Conservation (phyloP, 345 rosid species). For the Orychophragmus violaceus region DNA sequence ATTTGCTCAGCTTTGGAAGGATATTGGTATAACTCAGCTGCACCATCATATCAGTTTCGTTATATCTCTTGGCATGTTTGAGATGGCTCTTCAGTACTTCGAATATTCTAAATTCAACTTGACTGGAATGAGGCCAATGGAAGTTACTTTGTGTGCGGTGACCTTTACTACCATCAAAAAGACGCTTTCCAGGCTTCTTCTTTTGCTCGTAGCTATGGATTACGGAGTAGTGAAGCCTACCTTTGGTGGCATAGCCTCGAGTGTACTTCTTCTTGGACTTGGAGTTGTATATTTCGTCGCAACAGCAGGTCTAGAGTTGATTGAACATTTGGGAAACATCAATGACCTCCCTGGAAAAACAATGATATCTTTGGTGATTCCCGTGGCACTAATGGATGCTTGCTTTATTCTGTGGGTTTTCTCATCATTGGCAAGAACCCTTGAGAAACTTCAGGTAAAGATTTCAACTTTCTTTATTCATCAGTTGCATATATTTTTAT, state of each 20-base stretch:
- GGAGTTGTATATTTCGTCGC: constrained; percentile 62
- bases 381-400: constrained; percentile 71
- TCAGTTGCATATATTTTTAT: background rate
- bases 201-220: too few species aligned
- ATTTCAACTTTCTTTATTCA: background rate
- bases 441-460: constrained; percentile 94
- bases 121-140: too few species aligned
- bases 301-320: constrained; percentile 76
- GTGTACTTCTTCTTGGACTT: constrained; percentile 18
- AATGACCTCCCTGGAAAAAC: constrained; percentile 80
- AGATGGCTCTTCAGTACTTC: too few species aligned
- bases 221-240: background rate
- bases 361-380: constrained; percentile 64
- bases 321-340: constrained; percentile 79
- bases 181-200: too few species aligned
- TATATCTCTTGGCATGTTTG: too few species aligned
- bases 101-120: too few species aligned
- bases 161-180: too few species aligned
- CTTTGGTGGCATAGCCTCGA: too few species aligned
- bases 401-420: constrained; percentile 89
- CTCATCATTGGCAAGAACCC: constrained; percentile 80
- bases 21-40: too few species aligned
- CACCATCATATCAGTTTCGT: too few species aligned
- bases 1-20: background rate
- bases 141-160: too few species aligned